Evolutionary conservation across 176 grass and related monocot species (phyloP), one percentile per base, ranked within the genome.

Genomic region (Poa pratensis): DNA sequence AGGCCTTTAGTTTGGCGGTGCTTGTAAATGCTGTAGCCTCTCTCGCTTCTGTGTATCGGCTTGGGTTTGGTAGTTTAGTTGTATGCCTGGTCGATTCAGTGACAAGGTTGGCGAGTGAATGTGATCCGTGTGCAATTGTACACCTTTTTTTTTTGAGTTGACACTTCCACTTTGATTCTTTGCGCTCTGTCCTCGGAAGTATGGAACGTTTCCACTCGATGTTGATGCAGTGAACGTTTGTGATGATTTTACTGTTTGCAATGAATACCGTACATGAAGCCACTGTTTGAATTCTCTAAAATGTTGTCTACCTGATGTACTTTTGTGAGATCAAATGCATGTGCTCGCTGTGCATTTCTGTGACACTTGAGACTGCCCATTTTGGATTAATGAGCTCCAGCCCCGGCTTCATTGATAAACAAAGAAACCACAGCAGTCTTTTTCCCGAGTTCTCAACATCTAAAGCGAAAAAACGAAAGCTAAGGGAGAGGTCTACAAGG

Each of bases 61-160:
- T 91, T 91, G 62, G 18, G 68, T 75, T 48, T 75, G 69, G 14
- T 84, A 83, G 53, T 79, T 64, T 83, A 50, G 70, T 63, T 86
- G 86, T 75, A 69, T 74, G 15, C 55, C 43, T 74, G 49, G 75
- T 69, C 40, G 79, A 53, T 75, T 52, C 27, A 34, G 26, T 75
- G 73, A 20, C 45, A 75, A 53, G 4, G 8, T 75, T 52, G 72
- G 6, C 48, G 8, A 53, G 26, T 53, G 73, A 3, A 51, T 53
- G 24, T 19, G 48, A 53, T 75, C 26, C 72, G 32, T 75, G 46
- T 75, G 32, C 45, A 34, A 53, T 30, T 75, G 26, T 34, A 34
- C 73, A 32, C 48, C 73, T 34, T 75, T 75, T 75, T 73, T 75
- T 75, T 53, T 32, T 9, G 48, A 53, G 48, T 75, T 53, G 48